A percentile compares a stretch with the other conserved stretches of the same genome.
phyloP scores from a whole-genome alignment of 2,329 filamentous ascomycete species.

The Annulohypoxylon truncatum region DNA sequence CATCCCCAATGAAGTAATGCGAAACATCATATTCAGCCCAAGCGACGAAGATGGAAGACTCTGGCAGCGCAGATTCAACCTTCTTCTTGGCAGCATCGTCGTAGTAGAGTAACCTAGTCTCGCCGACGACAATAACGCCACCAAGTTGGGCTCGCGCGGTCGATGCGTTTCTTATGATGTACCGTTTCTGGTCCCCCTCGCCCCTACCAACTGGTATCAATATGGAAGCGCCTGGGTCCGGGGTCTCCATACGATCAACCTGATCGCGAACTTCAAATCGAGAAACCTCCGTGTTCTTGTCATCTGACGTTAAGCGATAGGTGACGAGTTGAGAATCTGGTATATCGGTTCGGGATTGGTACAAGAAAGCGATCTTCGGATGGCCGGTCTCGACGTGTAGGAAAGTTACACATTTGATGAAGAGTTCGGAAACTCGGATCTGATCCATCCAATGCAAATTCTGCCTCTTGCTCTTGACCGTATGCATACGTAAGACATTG shows the following conservation, averaged over 20 bases:
- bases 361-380: conserved; percentile 68
- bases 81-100: conserved; percentile 78
- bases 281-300: conserved; percentile 65
- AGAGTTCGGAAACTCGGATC: conserved; percentile 68
- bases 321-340: conserved; percentile 67
- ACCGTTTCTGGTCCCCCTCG: conserved; percentile 68
- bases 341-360: conserved; percentile 64
- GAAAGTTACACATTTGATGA: conserved; percentile 68
- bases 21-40: conserved; percentile 88
- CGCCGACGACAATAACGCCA: conserved; percentile 79
- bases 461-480: conserved; percentile 57
- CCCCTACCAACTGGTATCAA: conserved; percentile 71
- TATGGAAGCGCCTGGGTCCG: conserved; percentile 68
- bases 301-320: conserved; percentile 69
- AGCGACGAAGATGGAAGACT: conserved; percentile 88
- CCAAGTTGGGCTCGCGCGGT: conserved; percentile 69
- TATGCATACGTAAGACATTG: conserved; percentile 64
- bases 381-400: conserved; percentile 68
- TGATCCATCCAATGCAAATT: conserved; percentile 64
- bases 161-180: conserved; percentile 67
- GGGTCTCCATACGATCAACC: conserved; percentile 64
- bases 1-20: conserved; percentile 89
- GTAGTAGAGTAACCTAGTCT: conserved; percentile 86
- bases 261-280: conserved; percentile 67
- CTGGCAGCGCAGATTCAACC: conserved; percentile 72